phyloP scores from a whole-genome alignment of 495 filamentous ascomycete genomes.

The Penicillium lagena region DNA sequence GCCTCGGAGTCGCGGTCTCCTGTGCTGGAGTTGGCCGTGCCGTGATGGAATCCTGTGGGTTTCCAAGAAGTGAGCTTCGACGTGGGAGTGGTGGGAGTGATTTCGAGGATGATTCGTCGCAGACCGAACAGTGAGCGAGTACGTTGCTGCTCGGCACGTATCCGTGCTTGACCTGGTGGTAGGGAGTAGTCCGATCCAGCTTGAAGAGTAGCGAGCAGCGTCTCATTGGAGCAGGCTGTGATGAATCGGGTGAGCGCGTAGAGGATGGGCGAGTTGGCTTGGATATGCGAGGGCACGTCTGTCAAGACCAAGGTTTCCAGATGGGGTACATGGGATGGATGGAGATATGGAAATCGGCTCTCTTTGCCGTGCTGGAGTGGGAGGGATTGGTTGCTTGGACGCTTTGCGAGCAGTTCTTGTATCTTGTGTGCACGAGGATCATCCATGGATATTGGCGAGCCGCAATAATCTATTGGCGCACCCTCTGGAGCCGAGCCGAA shows the following conservation, averaged over 20 bases:
- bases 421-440: slow-evolving; percentile 22
- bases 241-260: slow-evolving; percentile 50
- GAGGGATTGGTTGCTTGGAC: slow-evolving; percentile 25
- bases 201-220: slow-evolving; percentile 47
- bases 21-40: slow-evolving; percentile 47
- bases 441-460: slow-evolving; percentile 18
- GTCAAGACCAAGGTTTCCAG: slow-evolving; percentile 52
- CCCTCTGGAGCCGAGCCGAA: too few species aligned
- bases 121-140: slow-evolving; percentile 47
- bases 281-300: slow-evolving; percentile 50
- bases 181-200: slow-evolving; percentile 44
- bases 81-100: slow-evolving; percentile 31
- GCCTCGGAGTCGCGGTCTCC: slow-evolving; percentile 56
- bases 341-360: slow-evolving; percentile 38
- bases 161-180: slow-evolving; percentile 38
- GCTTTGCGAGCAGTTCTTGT: slow-evolving; percentile 28
- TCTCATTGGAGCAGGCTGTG: slow-evolving; percentile 53
- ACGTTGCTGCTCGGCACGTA: slow-evolving; percentile 35
- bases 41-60: slow-evolving; percentile 28
- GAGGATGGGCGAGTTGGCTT: slow-evolving; percentile 33
- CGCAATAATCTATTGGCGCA: slow-evolving; percentile 9
- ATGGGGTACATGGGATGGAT: slow-evolving; percentile 51
- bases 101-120: slow-evolving; percentile 51
- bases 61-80: slow-evolving; percentile 27
- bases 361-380: slow-evolving; percentile 21